Conservation (phyloP, 345 rosid species). For the Salix udensis region DNA sequence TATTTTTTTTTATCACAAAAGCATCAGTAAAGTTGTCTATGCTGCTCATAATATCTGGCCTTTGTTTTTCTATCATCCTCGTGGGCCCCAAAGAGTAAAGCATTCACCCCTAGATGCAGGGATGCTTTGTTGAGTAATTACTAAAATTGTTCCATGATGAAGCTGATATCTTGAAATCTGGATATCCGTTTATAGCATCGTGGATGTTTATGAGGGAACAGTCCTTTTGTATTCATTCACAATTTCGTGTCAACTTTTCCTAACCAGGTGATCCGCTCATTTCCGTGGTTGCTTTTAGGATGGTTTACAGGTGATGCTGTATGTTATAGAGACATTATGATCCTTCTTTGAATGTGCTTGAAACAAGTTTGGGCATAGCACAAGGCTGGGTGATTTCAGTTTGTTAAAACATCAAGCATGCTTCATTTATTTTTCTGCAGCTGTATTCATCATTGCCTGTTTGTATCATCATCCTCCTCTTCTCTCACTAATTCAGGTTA, state of each 20-base stretch:
- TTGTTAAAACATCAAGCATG: neutral
- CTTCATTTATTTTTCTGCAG: neutral
- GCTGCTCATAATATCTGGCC: neutral
- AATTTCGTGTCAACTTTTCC: neutral
- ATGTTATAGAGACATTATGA: neutral
- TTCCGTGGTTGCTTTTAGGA: neutral
- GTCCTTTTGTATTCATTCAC: neutral
- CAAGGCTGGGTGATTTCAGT: neutral
- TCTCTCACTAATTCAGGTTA: constrained; percentile 3
- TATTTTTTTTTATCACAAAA: neutral
- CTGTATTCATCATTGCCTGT: neutral
- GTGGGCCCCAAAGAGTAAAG: neutral
- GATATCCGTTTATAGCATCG: neutral
- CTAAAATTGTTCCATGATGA: neutral
- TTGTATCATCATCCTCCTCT: neutral
- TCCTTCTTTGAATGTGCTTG: neutral
- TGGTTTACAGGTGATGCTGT: neutral
- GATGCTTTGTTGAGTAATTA: neutral
- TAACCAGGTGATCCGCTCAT: neutral
- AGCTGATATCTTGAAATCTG: neutral
- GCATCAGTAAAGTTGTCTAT: neutral
- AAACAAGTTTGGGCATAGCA: neutral
- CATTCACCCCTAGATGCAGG: neutral
- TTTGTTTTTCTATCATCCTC: neutral
- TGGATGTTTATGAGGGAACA: neutral